Base-by-base conservation (phyloP, 306 rosid genomes). In the Cicer arietinum region DNA sequence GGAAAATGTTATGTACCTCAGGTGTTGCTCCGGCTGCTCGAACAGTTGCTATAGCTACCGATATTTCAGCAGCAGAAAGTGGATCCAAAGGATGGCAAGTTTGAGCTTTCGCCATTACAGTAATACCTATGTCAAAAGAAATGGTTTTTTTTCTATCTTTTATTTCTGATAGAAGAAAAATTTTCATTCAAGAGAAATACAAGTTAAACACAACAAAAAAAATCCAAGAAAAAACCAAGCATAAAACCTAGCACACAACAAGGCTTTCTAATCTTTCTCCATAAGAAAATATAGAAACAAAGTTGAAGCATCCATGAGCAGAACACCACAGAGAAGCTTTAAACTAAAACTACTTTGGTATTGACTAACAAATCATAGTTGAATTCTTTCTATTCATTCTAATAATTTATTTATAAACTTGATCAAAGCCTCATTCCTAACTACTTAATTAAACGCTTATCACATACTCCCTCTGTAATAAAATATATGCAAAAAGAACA, bases 1-100 rank as follows among this genome's bases (percentile, higher is more conserved):
- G n/a, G 37, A 11, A 54, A 50, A 61, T 57, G 6, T 18, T 51
- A 81, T 58, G 40, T 76, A 90, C 96, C 96, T 90, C 96, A 74
- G 93, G 96, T 67, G 96, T 90, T 58, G 81, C 80, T 51, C 96
- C 96, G 67, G 96, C 91, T 62, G 93, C 91, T 75, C 96, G 86
- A 71, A 90, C 96, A 52, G 96, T 90, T 30, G 86, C 88, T 65
- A 88, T 91, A 44, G 96, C 96, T 67, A 90, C 96, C 10, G 96
- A 88, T 84, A 90, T 90, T 82, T 90, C 96, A 48, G 96, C 96
- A 81, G 91, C 93, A 71, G 88, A 71, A 69, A 90, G 83, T 47
- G 96, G 96, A 79, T 90, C 96, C 86, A 90, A 64, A 56, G 96
- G 96, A 84, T 90, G 96, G 46, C 89, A 71, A 67, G 86, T 85